Percentiles rank a stretch among this genome's conserved stretches.
These are phyloP conservation scores for Citrus sinensis DNA, from an alignment of 345 rosid species.

Conservation along the genomic window DNA sequence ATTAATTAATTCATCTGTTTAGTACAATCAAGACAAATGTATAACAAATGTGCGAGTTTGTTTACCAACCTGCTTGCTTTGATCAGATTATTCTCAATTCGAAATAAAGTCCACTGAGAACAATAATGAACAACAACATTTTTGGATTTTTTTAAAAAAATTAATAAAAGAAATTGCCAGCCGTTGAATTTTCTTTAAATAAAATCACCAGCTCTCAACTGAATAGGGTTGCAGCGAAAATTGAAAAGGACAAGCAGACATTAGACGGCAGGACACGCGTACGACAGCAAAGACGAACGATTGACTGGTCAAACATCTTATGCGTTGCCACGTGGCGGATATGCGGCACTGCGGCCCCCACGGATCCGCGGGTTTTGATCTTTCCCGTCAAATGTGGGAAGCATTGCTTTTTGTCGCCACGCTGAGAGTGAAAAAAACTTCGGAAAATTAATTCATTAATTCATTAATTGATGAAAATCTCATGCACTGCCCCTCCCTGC, in stretches of 20 bases:
- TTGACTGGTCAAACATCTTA: neutral
- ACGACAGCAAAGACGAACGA: neutral
- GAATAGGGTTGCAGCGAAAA: neutral
- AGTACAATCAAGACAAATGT: neutral
- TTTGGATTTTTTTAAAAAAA: too few species aligned
- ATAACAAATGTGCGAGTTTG: neutral
- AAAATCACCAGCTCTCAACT: neutral
- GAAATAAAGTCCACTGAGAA: neutral
- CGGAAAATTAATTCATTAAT: too few species aligned
- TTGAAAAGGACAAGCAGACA: neutral
- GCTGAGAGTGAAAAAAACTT: neutral
- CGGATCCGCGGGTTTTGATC: neutral
- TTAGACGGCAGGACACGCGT: neutral
- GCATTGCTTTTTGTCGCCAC: neutral
- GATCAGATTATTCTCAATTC: neutral
- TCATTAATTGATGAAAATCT: too few species aligned
- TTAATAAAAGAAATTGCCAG: neutral
- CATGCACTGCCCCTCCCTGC: too few species aligned
- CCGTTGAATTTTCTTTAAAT: neutral
- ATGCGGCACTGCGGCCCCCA: neutral
- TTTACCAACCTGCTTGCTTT: too few species aligned
- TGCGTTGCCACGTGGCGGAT: neutral
- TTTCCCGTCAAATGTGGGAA: neutral
- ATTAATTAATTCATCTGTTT: too few species aligned
- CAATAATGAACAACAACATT: neutral